Base-by-base conservation (phyloP, 1,284 basidiomycete genomes). In the Marasmius oreades region DNA sequence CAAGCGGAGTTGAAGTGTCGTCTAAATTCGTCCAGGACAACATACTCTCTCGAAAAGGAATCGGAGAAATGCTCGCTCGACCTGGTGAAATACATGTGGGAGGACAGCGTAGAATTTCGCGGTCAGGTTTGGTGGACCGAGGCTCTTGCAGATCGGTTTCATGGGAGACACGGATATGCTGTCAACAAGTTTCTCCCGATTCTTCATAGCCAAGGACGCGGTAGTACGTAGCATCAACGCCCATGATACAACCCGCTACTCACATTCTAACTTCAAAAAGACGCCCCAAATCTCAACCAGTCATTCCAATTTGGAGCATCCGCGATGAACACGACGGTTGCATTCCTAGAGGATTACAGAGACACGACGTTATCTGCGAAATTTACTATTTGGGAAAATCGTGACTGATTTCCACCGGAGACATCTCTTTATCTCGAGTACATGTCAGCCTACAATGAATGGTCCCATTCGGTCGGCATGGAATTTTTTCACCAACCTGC, bases 81-180 rank as follows among this genome's bases (percentile, higher is more conserved):
- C 59, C 61, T 4, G 59, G 61, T 3, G 61, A 55, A 54, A 39
- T 61, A 61, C 50, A 58, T 63, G 57, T 63, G 59, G 59, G 61
- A 63, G 34, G 61, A 63, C 42, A 56, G 54, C 18, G 56, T 63
- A 57, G 61, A 63, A 37, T 61, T 59, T 23, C 51, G 51, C 26
- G 59, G 48, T 7, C 61, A 63, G 51, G 36, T 61, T 14, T 61
- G 61, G 46, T 63, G 61, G 59, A 63, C 61, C 3, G 58, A 58
- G 23, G 39, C 20, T n/a, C 52, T 63, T n/a, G 31, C 59, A 1
- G 48, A 58, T 37, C 54, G 59, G 23, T 63, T 63, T 34, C 24
- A 20, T 28, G 61, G 58, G 6, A 56, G 61, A 43, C 59, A 63
- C 47, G 61, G 59, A n/a, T 63, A 61, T 39, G 55, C 57, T 36